phyloP scores from a whole-genome alignment of 352 stramenopile genomes.

The Phytophthora vignae region DNA sequence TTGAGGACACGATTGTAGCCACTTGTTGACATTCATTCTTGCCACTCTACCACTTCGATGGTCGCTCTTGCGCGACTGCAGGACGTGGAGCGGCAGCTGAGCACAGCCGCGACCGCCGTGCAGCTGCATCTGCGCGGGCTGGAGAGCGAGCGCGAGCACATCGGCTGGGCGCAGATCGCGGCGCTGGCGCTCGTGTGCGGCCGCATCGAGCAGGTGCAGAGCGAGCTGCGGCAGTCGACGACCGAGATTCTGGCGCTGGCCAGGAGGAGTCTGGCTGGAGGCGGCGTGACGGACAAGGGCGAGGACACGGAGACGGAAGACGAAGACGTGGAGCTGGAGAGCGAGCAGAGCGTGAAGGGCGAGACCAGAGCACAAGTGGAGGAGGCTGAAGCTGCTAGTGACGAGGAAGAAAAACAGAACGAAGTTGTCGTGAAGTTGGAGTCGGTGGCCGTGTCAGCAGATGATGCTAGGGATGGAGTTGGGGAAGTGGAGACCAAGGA shows the following conservation, averaged over 20 bases:
- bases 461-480: background rate
- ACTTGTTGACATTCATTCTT: background rate
- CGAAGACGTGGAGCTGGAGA: background rate
- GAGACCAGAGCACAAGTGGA: background rate
- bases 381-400: background rate
- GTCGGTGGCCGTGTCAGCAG: background rate
- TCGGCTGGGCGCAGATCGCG: background rate
- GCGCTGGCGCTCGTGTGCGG: constrained; percentile 14
- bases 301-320: constrained; percentile 4
- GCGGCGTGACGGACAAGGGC: background rate
- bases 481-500: background rate
- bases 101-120: constrained; percentile 8
- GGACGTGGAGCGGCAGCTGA: constrained; percentile 31
- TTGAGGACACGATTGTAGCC: background rate
- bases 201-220: constrained; percentile 21
- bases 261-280: constrained; percentile 3
- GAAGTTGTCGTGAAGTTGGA: background rate
- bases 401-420: background rate
- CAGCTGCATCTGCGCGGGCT: constrained; percentile 19
- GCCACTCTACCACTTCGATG: background rate
- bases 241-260: constrained; percentile 19
- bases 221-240: constrained; percentile 18
- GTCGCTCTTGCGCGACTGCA: constrained; percentile 10
- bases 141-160: background rate
- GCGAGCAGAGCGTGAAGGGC: background rate